Evolutionary conservation across 2,329 filamentous ascomycete species (phyloP).

Genomic region (Colletotrichum echinochloae): DNA sequence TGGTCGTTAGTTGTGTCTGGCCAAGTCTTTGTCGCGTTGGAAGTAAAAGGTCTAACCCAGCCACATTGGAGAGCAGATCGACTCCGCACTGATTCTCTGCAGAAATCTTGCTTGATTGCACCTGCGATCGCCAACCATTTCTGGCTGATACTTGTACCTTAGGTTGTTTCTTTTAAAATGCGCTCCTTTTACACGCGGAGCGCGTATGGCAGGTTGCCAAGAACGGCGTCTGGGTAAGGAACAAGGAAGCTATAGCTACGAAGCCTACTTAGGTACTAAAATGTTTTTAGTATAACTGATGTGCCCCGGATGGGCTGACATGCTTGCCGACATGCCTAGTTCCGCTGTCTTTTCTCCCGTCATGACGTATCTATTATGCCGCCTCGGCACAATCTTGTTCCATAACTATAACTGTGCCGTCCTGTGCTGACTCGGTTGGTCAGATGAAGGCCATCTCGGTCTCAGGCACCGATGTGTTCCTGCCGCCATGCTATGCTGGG

Average conservation of each 20-base stretch:
- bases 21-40: slow-evolving; percentile 12
- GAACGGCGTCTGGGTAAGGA: slow-evolving; percentile 40
- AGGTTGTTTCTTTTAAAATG: slow-evolving; percentile 37
- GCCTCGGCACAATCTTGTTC: neutral
- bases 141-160: slow-evolving; percentile 43
- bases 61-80: slow-evolving; percentile 26
- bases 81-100: slow-evolving; percentile 39
- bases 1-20: slow-evolving; percentile 2
- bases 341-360: neutral
- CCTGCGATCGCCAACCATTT: slow-evolving; percentile 32
- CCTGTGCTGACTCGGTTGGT: neutral
- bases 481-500: neutral
- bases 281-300: slow-evolving; percentile 22
- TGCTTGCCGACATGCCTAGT: no score
- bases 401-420: neutral
- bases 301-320: neutral
- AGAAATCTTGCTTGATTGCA: slow-evolving; percentile 27
- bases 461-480: neutral
- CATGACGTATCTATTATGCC: neutral
- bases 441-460: neutral
- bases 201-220: slow-evolving; percentile 26
- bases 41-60: slow-evolving; percentile 37
- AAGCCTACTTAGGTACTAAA: slow-evolving; percentile 16
- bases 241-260: slow-evolving; percentile 27
- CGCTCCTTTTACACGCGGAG: slow-evolving; percentile 34